phyloP scores from a whole-genome alignment of 2,329 filamentous ascomycete genomes.

The Cladorrhinum sp. region DNA sequence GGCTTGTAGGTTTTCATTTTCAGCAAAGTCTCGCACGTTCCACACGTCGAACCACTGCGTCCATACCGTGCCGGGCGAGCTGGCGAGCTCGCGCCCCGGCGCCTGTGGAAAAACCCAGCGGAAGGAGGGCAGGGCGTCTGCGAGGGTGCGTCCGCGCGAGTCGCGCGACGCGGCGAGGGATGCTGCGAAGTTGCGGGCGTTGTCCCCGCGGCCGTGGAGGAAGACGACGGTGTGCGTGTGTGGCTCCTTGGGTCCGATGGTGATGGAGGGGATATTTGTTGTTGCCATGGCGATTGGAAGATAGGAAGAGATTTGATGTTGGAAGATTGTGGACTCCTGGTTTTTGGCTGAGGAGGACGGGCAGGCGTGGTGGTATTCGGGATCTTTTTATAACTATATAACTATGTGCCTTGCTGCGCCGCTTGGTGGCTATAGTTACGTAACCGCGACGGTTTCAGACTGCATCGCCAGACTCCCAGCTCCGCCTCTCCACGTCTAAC shows the following conservation, averaged over 20 bases:
- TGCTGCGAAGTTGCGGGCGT: slow-evolving; percentile 32
- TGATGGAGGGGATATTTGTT: slow-evolving; percentile 1
- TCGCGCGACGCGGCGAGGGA: slow-evolving; percentile 33
- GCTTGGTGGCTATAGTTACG: no score
- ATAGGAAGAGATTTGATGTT: background rate
- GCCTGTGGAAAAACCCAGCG: slow-evolving; percentile 51
- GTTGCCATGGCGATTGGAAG: background rate
- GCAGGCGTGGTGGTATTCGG: no score
- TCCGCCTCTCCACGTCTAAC: slow-evolving; percentile 24
- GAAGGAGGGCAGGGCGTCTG: slow-evolving; percentile 42
- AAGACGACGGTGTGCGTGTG: slow-evolving; percentile 45
- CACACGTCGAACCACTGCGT: slow-evolving; percentile 53
- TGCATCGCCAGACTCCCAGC: slow-evolving; percentile 21
- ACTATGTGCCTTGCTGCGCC: no score
- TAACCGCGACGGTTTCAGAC: no score
- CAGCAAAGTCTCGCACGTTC: slow-evolving; percentile 39
- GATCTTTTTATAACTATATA: no score
- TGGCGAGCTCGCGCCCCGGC: slow-evolving; percentile 31
- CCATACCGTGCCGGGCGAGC: slow-evolving; percentile 24
- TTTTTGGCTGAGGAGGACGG: no score
- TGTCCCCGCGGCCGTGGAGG: slow-evolving; percentile 45
- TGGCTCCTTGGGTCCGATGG: slow-evolving; percentile 11
- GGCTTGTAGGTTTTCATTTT: slow-evolving; percentile 43
- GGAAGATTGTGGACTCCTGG: no score
- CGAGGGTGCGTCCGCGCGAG: slow-evolving; percentile 34